A percentile compares a stretch with the other conserved stretches of the same genome.
phyloP scores from a whole-genome alignment of 495 filamentous ascomycete species.

The Trichoderma erinaceum region DNA sequence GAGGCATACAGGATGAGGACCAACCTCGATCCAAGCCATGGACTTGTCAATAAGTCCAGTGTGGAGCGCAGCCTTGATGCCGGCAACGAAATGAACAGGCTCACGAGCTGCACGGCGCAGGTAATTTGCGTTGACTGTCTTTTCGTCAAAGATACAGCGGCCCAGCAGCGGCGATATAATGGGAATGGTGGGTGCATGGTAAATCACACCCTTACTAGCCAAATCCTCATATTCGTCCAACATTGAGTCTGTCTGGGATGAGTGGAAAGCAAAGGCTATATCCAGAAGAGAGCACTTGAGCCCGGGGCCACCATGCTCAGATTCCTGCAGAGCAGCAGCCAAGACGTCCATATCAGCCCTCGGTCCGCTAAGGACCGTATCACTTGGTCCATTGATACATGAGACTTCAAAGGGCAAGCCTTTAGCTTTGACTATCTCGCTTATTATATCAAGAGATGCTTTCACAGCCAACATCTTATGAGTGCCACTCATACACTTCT shows the following conservation, averaged over 20 bases:
- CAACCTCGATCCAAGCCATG: conserved; percentile 62
- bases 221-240: conserved; percentile 57
- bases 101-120: conserved; percentile 62
- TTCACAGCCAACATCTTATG: conserved; percentile 63
- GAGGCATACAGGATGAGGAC: conserved; percentile 62
- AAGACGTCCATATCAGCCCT: conserved; percentile 48
- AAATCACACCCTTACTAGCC: conserved; percentile 48
- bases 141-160: conserved; percentile 50
- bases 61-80: conserved; percentile 52
- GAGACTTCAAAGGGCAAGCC: conserved; percentile 36
- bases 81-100: conserved; percentile 67
- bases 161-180: conserved; percentile 66
- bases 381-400: conserved; percentile 56
- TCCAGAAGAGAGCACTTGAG: conserved; percentile 63
- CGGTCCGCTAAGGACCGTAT: conserved; percentile 57
- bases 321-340: conserved; percentile 49
- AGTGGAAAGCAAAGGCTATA: conserved; percentile 78
- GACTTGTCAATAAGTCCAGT: conserved; percentile 45
- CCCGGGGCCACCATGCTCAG: conserved; percentile 24
- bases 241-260: conserved; percentile 71
- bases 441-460: conserved; percentile 35
- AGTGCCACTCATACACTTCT: conserved; percentile 62
- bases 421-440: conserved; percentile 13
- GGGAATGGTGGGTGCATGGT: conserved; percentile 55
- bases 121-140: conserved; percentile 52